Conservation (phyloP, 208 protist genomes). For the Crithidia acanthocephali region DNA sequence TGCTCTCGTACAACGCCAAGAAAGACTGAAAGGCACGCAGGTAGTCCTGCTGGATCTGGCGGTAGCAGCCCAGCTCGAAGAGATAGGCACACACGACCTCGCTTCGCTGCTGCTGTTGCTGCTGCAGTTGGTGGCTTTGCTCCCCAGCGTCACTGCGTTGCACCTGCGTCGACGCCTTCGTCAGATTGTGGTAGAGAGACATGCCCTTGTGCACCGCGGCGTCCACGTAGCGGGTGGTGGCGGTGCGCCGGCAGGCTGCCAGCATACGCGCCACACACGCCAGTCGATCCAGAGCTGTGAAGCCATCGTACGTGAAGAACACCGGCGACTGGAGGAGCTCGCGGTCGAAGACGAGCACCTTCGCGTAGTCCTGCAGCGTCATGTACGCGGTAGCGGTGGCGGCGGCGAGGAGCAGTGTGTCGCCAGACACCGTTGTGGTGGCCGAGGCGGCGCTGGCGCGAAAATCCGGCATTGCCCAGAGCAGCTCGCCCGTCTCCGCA, state of each 20-base stretch:
- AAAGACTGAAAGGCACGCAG: constrained; percentile 33
- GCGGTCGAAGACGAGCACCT: constrained; percentile 21
- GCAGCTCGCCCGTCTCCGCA: constrained; percentile 13
- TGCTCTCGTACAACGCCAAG: constrained; percentile 18
- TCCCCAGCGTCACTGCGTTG: too few species aligned
- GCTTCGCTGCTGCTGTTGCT: constrained; percentile 1
- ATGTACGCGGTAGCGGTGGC: constrained; percentile 15
- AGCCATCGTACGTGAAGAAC: constrained; percentile 29
- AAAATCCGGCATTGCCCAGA: constrained; percentile 32
- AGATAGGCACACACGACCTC: constrained; percentile 26
- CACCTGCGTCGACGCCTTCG: neutral
- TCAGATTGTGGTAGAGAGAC: constrained; percentile 23
- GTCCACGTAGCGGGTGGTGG: constrained; percentile 17
- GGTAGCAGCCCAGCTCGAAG: constrained; percentile 22
- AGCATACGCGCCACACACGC: constrained; percentile 27
- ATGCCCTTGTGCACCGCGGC: constrained; percentile 31
- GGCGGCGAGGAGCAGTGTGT: constrained; percentile 24
- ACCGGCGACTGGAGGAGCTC: constrained; percentile 31
- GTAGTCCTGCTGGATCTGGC: constrained; percentile 24
- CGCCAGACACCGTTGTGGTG: constrained; percentile 11
- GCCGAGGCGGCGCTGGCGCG: neutral
- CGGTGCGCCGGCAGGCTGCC: constrained; percentile 9
- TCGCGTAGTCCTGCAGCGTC: constrained; percentile 4
- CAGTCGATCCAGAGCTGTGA: constrained; percentile 23
- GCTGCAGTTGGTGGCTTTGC: too few species aligned